Evolutionary conservation across 768 basidiomycete genomes (phyloP).

Genomic region (Suillus brevipes): DNA sequence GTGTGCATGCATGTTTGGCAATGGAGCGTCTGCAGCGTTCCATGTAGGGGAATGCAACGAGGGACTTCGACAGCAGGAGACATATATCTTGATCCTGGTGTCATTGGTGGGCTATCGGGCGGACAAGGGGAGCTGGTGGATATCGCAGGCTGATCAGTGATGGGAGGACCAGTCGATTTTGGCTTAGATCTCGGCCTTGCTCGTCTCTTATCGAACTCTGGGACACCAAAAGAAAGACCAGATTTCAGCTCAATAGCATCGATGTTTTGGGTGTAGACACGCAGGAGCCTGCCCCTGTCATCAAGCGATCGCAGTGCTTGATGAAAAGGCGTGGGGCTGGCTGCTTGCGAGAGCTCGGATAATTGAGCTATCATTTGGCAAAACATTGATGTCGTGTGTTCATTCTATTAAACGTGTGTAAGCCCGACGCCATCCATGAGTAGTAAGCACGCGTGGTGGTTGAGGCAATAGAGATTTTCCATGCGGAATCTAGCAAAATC

Average conservation of each 20-base stretch:
- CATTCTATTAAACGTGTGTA: slow-evolving; percentile 51
- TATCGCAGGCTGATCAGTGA: slow-evolving; percentile 14
- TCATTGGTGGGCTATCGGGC: slow-evolving; percentile 16
- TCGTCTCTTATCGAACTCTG: slow-evolving; percentile 62
- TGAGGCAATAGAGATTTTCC: neutral
- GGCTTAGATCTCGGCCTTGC: slow-evolving; percentile 50
- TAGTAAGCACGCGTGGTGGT: slow-evolving; percentile 3
- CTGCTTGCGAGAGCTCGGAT: slow-evolving; percentile 67
- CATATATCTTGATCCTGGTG: slow-evolving; percentile 41
- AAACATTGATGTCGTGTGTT: slow-evolving; percentile 72
- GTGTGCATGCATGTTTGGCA: slow-evolving; percentile 81
- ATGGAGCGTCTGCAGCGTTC: slow-evolving; percentile 75
- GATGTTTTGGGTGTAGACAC: slow-evolving; percentile 94
- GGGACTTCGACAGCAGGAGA: slow-evolving; percentile 62
- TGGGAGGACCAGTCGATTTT: slow-evolving; percentile 30
- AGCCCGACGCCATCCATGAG: slow-evolving; percentile 11
- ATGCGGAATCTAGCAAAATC: slow-evolving; percentile 5
- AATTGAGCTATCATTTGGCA: slow-evolving; percentile 90
- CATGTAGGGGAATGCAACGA: slow-evolving; percentile 87
- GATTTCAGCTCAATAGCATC: slow-evolving; percentile 85
- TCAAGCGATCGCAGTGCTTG: slow-evolving; percentile 72
- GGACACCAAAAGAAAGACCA: slow-evolving; percentile 87
- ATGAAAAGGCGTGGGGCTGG: slow-evolving; percentile 82
- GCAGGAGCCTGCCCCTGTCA: slow-evolving; percentile 69
- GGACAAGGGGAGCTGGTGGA: slow-evolving; percentile 18